Evolutionary conservation across 2,329 filamentous ascomycete genomes (phyloP).

Genomic region (Pseudogymnoascus sp.): DNA sequence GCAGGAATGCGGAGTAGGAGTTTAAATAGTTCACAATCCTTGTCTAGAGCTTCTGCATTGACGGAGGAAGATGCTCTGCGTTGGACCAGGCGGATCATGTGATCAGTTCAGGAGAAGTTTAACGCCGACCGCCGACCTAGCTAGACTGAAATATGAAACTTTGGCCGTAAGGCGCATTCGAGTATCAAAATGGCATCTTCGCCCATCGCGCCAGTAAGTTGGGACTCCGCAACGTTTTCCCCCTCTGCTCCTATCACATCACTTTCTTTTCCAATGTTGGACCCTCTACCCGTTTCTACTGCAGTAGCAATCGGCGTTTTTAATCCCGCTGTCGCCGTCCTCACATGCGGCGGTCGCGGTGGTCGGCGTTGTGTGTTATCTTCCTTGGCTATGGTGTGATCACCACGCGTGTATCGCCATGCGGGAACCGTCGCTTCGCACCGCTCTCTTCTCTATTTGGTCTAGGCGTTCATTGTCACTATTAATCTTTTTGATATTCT

Average conservation of each 20-base stretch:
- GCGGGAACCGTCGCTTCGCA: not conserved
- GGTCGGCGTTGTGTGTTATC: conserved; percentile 1
- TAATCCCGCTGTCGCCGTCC: not conserved
- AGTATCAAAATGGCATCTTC: conserved; percentile 8
- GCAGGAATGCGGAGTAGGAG: not conserved
- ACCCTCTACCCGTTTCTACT: not conserved
- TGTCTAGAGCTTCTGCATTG: not conserved
- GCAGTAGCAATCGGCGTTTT: conserved; percentile 3
- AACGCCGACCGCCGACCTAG: not conserved
- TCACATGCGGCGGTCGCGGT: not conserved
- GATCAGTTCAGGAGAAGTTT: not conserved
- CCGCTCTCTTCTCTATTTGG: not conserved
- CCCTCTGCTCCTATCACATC: not conserved
- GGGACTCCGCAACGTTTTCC: not conserved
- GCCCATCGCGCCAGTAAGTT: not conserved
- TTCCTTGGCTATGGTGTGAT: conserved; percentile 1
- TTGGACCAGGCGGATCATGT: not conserved
- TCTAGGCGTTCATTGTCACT: not conserved
- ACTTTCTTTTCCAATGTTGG: not conserved
- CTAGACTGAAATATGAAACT: not conserved
- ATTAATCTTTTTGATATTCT: not conserved
- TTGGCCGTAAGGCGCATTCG: not conserved
- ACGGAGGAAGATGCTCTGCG: not conserved
- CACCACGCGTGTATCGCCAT: not conserved
- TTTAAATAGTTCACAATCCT: not conserved